phyloP scores from a whole-genome alignment of 306 rosid genomes.

The Cucurbita argyrosperma region DNA sequence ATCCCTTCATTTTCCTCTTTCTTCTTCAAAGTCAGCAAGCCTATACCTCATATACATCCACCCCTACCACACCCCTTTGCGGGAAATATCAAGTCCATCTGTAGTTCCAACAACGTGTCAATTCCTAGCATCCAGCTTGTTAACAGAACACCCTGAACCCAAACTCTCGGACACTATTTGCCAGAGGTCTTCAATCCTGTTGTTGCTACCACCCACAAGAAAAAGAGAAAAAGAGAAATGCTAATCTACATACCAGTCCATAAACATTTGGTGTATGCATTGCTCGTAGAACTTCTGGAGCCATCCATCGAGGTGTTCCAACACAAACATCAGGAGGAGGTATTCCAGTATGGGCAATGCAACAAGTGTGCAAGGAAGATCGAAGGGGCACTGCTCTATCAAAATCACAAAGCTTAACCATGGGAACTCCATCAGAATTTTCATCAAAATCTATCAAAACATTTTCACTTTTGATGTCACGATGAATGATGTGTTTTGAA shows the following conservation, averaged over 20 bases:
- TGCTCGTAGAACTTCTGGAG: slow-evolving; percentile 84
- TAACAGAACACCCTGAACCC: not conserved
- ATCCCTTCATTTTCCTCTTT: not conserved
- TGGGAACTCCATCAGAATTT: slow-evolving; percentile 57
- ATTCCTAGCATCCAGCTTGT: not conserved
- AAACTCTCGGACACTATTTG: not conserved
- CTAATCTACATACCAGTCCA: slow-evolving; percentile 56
- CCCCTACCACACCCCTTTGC: not conserved
- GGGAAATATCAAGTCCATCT: not conserved
- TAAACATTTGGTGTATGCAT: slow-evolving; percentile 45
- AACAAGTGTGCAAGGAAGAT: slow-evolving; percentile 63
- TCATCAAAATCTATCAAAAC: slow-evolving; percentile 59
- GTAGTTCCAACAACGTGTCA: not conserved
- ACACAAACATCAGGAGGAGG: slow-evolving; percentile 73
- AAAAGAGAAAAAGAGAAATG: not conserved
- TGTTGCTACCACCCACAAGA: not conserved
- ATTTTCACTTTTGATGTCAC: slow-evolving; percentile 91
- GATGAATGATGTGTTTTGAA: slow-evolving; percentile 83
- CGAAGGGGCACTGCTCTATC: slow-evolving; percentile 90
- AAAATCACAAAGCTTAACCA: slow-evolving; percentile 93
- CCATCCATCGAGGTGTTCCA: slow-evolving; percentile 99
- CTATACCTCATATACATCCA: not conserved
- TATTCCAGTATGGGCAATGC: slow-evolving; percentile 70
- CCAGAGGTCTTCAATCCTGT: not conserved
- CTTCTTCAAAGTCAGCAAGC: not conserved